Evolutionary conservation across 805 yeast species (phyloP), one percentile per base, ranked within the genome.

Genomic region (Wickerhamia fluorescens): DNA sequence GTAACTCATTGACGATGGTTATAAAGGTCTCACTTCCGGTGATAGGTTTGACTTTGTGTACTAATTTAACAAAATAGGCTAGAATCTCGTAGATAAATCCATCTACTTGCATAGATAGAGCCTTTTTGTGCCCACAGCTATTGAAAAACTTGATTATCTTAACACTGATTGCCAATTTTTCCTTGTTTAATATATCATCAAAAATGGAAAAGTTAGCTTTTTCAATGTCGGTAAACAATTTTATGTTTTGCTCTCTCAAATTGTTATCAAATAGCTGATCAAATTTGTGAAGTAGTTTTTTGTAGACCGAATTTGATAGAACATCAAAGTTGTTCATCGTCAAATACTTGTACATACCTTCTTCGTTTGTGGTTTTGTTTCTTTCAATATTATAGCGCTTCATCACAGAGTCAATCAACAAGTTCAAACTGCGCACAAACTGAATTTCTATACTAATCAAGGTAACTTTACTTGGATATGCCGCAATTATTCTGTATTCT

Each of bases 291-390:
- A 61, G 49, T 23, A 63, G 40, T 15, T 34, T 34, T 2, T 67
- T 67, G 34, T 51, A 58, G 1, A 54, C 41, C 4, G 34, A 31
- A 23, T 54, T 44, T 1, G 59, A 54, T 11, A 63, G 42, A 22
- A 47, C 51, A 22, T 62, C 64, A 32, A 61, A 56, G 37, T 63
- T 63, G 41, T 63, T 63, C 67, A 63, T 63, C 4, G 68, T 58
- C 28, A 63, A 44, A 2, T 63, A 50, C 36, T 63, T 63, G 46
- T 45, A 63, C 7, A 50, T 43, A 15, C 56, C 56, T 16, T 45
- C 44, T 16, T 46, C 53, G 11, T 46, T 44, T 17, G 36, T 27
- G 8, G 37, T 35, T 7, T 31, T 25, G 3, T 33, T 33, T 29
- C 51, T 45, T 33, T 57, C 61, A 12, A 52, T 38, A 9, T 47